These are phyloP conservation scores for Boletus holoroseus DNA, from an alignment of 1,284 basidiomycete genomes.

Conservation along the genomic window DNA sequence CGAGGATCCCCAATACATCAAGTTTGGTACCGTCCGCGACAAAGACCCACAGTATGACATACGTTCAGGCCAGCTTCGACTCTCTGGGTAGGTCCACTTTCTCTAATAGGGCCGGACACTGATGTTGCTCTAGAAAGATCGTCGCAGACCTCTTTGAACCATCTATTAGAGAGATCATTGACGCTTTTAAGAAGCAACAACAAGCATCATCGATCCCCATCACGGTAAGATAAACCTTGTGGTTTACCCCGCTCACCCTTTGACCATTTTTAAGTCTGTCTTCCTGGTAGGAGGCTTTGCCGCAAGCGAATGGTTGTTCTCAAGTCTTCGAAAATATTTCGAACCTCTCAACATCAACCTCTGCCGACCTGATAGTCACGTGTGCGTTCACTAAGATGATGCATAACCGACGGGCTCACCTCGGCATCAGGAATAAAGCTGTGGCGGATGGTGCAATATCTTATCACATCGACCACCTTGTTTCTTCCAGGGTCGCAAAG, in stretches of 20 bases:
- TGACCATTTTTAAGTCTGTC: slow-evolving; percentile 27
- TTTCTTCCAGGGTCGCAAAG: slow-evolving; percentile 43
- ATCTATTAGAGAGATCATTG: slow-evolving; percentile 39
- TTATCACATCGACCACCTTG: slow-evolving; percentile 47
- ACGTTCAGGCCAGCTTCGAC: slow-evolving; percentile 41
- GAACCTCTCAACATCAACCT: slow-evolving; percentile 28
- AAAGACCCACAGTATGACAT: slow-evolving; percentile 43
- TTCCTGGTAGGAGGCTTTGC: slow-evolving; percentile 46
- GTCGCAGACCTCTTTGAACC: slow-evolving; percentile 46
- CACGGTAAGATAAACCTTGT: slow-evolving; percentile 26
- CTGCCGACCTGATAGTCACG: slow-evolving; percentile 37
- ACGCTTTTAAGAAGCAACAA: slow-evolving; percentile 37
- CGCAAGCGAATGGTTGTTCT: slow-evolving; percentile 47
- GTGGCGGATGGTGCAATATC: slow-evolving; percentile 54
- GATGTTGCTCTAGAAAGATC: slow-evolving; percentile 28
- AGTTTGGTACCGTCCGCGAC: slow-evolving; percentile 46
- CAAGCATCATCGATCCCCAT: slow-evolving; percentile 31
- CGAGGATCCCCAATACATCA: slow-evolving; percentile 43
- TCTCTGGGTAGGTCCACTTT: slow-evolving; percentile 35
- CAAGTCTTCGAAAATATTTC: slow-evolving; percentile 34
- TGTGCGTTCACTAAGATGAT: slow-evolving; percentile 29
- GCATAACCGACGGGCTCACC: slow-evolving; percentile 6
- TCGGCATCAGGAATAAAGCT: slow-evolving; percentile 44
- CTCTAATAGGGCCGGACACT: not conserved
- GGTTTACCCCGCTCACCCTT: not conserved